Evolutionary conservation across 768 basidiomycete genomes (phyloP).

Genomic region (Asterophora parasitica): DNA sequence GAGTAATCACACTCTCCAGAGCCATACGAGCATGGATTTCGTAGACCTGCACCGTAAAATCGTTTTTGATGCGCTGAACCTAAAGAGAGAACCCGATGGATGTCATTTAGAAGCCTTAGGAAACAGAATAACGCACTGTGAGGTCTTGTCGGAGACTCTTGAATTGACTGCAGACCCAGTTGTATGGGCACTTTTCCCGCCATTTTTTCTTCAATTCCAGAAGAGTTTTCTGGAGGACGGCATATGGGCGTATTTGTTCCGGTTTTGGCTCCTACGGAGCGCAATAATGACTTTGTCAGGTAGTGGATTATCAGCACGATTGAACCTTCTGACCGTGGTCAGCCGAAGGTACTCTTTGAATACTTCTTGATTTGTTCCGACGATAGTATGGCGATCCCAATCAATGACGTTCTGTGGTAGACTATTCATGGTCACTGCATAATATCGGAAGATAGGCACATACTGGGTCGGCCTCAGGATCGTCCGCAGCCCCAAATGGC

Average conservation of each 20-base stretch:
- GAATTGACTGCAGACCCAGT: slow-evolving; percentile 97
- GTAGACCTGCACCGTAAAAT: slow-evolving; percentile 95
- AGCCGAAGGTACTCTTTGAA: slow-evolving; percentile 96
- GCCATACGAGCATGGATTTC: slow-evolving; percentile 99
- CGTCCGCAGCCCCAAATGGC: slow-evolving; percentile 48
- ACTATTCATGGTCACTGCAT: background rate
- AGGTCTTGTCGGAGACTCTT: slow-evolving; percentile 97
- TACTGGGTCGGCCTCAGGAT: slow-evolving; percentile 72
- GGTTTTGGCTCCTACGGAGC: slow-evolving; percentile 81
- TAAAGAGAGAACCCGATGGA: slow-evolving; percentile 27
- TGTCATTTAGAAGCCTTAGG: slow-evolving; percentile 17
- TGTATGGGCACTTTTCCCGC: slow-evolving; percentile 70
- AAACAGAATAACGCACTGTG: slow-evolving; percentile 59
- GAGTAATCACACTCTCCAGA: slow-evolving; percentile 66
- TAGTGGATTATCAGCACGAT: background rate
- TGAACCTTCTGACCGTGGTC: slow-evolving; percentile 61
- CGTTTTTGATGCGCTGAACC: slow-evolving; percentile 99
- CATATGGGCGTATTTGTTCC: slow-evolving; percentile 86
- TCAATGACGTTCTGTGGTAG: slow-evolving; percentile 82
- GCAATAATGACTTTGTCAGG: slow-evolving; percentile 4
- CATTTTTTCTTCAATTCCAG: slow-evolving; percentile 83
- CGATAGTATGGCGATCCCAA: slow-evolving; percentile 95
- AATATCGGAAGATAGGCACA: slow-evolving; percentile 23
- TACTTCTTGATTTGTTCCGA: slow-evolving; percentile 81
- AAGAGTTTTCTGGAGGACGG: slow-evolving; percentile 80